A percentile compares a stretch with the other conserved stretches of the same genome.
These are phyloP conservation scores for Boletus rex-veris DNA, from an alignment of 768 basidiomycete genomes.

Conservation along the genomic window DNA sequence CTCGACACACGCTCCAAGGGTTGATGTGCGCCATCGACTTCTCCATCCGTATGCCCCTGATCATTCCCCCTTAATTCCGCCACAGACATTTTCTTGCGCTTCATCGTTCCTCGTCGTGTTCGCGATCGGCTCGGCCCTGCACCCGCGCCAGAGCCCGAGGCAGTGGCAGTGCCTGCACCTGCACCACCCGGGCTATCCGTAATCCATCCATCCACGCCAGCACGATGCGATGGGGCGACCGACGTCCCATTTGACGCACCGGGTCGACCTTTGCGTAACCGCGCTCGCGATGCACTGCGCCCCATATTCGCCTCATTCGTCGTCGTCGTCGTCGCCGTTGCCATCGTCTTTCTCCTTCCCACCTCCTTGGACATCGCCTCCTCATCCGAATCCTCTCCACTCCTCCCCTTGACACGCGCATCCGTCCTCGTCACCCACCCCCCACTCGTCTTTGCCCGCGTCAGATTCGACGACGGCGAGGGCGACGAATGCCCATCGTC, in stretches of 20 bases:
- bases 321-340: neutral
- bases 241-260: neutral
- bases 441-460: neutral
- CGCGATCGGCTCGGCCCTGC: neutral
- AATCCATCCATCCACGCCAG: constrained; percentile 17
- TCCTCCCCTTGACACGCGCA: constrained; percentile 7
- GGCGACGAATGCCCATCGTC: constrained; percentile 9
- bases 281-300: neutral
- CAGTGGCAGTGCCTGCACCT: neutral
- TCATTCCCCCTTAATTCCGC: constrained; percentile 26
- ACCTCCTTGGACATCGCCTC: constrained; percentile 1
- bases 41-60: constrained; percentile 29
- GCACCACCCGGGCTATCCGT: constrained; percentile 7
- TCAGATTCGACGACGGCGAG: too few relatives aligned
- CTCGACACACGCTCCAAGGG: neutral
- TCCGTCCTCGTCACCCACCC: constrained; percentile 32
- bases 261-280: constrained; percentile 20
- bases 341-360: too few relatives aligned
- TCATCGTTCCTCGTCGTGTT: constrained; percentile 2
- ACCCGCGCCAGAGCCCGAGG: too few relatives aligned
- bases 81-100: constrained; percentile 20
- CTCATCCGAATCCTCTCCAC: constrained; percentile 14
- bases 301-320: neutral
- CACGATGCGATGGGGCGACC: neutral
- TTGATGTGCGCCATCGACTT: constrained; percentile 4